These are phyloP conservation scores for Tetrahymena borealis DNA, from an alignment of 73 alveolate genomes.

Conservation along the genomic window DNA sequence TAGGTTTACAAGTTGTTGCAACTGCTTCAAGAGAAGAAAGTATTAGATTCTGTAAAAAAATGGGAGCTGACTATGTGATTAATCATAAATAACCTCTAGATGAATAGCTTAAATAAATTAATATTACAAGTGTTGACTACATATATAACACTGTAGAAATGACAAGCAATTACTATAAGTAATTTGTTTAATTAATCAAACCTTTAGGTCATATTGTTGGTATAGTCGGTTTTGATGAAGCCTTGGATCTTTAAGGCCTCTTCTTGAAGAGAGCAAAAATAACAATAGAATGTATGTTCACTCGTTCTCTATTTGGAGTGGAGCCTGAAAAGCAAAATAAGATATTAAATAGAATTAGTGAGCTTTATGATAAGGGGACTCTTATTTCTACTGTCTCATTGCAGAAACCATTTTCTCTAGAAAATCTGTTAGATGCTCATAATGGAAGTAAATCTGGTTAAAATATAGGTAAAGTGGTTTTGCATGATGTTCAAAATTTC, in stretches of 20 bases:
- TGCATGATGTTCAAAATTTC: not conserved
- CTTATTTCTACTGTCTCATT: not conserved
- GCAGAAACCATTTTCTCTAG: not conserved
- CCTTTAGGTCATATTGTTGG: not conserved
- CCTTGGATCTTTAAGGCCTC: not conserved
- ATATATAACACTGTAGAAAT: not conserved
- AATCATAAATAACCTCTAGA: not conserved
- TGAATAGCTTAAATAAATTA: not conserved
- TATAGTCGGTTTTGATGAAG: not conserved
- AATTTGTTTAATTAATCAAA: not conserved
- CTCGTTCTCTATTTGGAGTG: not conserved
- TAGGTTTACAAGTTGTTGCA: conserved; percentile 1
- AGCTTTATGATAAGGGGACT: not conserved
- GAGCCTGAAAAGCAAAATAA: not conserved
- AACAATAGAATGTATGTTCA: not conserved
- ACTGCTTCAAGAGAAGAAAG: conserved; percentile 11
- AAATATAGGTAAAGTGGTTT: not conserved
- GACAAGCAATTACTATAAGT: not conserved
- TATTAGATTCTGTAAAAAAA: not conserved
- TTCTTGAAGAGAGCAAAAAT: not conserved
- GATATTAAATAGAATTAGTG: not conserved
- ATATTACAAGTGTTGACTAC: not conserved
- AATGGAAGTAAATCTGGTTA: not conserved
- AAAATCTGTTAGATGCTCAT: not conserved
- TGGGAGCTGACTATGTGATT: conserved; percentile 8